phyloP scores from a whole-genome alignment of 148 eudicot genomes.

The Rheum nobile region DNA sequence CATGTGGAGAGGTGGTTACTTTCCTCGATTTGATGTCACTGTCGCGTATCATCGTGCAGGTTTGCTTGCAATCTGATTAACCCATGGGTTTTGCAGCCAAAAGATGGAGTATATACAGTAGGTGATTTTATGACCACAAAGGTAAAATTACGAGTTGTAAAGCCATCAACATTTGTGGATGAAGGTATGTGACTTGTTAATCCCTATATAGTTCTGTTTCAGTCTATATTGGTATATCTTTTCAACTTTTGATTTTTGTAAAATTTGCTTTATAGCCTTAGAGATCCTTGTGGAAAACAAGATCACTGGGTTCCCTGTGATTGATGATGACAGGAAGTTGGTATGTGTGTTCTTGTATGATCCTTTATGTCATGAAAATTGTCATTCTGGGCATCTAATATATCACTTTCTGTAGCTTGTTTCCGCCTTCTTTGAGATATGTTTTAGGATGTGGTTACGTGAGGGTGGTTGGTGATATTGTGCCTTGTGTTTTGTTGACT shows the following conservation, averaged over 20 bases:
- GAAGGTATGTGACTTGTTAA: constrained; percentile 36
- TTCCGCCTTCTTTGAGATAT: background rate
- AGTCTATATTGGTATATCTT: background rate
- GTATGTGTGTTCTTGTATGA: constrained; percentile 33
- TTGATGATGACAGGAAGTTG: constrained; percentile 69
- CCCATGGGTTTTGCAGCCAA: constrained; percentile 25
- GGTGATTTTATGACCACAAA: constrained; percentile 79
- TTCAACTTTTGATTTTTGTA: background rate
- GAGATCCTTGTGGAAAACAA: constrained; percentile 48
- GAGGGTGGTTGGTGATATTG: too few relatives aligned
- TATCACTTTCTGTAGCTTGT: too few relatives aligned
- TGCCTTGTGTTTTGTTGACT: too few relatives aligned
- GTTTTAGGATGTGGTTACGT: background rate
- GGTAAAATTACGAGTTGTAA: constrained; percentile 59
- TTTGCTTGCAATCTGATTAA: too few relatives aligned
- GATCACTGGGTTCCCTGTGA: constrained; percentile 60
- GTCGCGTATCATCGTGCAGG: too few relatives aligned
- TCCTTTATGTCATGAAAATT: background rate
- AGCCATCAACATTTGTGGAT: constrained; percentile 70
- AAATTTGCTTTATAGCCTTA: constrained; percentile 17
- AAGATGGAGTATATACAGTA: constrained; percentile 53
- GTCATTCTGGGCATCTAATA: background rate
- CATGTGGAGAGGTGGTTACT: too few relatives aligned
- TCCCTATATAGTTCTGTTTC: background rate
- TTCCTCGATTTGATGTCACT: too few relatives aligned